Evolutionary conservation across 768 basidiomycete species (phyloP), one percentile per base, ranked within the genome.

Genomic region (Agaricus subrufescens): DNA sequence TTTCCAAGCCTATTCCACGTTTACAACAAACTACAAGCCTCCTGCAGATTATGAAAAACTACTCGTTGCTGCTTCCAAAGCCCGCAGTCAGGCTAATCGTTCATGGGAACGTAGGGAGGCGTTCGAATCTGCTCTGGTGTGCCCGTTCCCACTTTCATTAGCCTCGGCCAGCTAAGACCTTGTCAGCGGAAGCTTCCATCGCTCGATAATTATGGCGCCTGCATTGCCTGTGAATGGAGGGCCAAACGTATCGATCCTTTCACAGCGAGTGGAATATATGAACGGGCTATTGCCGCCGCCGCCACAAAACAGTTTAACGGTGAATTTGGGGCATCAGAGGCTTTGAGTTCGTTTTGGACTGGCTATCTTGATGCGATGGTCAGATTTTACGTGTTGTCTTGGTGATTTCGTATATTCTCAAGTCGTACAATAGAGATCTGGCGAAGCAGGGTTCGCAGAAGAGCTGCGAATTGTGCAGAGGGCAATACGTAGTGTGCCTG

Each of bases 1-100:
- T 0, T 86, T 86, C 54, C 86, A 91, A 63, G 77, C 82, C 2
- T 98, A 96, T 67, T 97, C 95, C 0, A 81, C 86, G 0, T 97
- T 98, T 72, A 91, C 92, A 14, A 91, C 93, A 0, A 80, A 82
- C 53, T 80, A 89, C 68, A 82, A 85, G 62, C 82, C 88, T 12
- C 75, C 85, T 0, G 71, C 78, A n/a, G 79, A 87, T 43, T 98
- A 98, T 65, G 94, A 96, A 64, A 62, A 74, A 0, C 70, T 86
- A 6, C 81, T 98, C 26, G 79, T 96, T 15, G 69, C 81, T 0
- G 94, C 93, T 2, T 92, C 92, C 14, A 88, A 89, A 68, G 68
- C 82, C 31, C 84, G 86, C 14, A 73, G 79, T 7, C 77, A 77
- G 44, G 83, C 85, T 1, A 75, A 79, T 50, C 85, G 83, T 50